Base-by-base conservation (phyloP, 352 stramenopile genomes). In the Globisporangium emineosum region DNA sequence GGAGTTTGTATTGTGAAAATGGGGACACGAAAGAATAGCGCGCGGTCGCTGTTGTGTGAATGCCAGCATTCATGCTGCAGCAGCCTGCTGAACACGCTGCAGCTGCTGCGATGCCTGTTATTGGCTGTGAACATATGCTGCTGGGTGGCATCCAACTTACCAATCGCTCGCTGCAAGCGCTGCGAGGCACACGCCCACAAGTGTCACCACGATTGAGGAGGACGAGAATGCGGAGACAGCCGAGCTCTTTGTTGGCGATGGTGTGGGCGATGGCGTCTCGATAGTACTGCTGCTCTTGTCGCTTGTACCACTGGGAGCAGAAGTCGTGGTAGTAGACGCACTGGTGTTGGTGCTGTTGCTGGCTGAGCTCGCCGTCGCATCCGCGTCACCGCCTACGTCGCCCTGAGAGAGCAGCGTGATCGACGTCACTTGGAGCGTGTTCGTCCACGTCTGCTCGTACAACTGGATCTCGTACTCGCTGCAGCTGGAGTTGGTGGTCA, bases 381-480 rank as follows among this genome's bases (percentile, higher is more conserved):
- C 50, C 17, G 50, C 17, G 5, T 57, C 51, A 17, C 17, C 27
- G 8, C 51, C 29, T 9, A 42, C 51, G n/a, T n/a, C 25, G 23
- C 17, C 19, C 9, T n/a, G 5, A 2, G 51, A 25, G 13, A 57
- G 52, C 54, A 60, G 1, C n/a, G 55, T 66, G 53, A 93, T 88
- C 45, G 51, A 19, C 7, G 51, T 42, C 61, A 93, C 78, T 59
- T 86, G 72, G 19, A 90, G 78, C 60, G 79, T 87, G 25, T 76
- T 59, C 12, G 77, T 89, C 79, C 82, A 90, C 50, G 60, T 55
- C 69, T 89, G 79, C 54, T 88, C 60, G 60, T 78, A 93, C 13
- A 91, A 60, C 62, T 77, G 52, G 53, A 93, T 72, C 37, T 71
- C 60, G 60, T 83, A 91, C 29, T 62, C 53, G 12, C n/a, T 17